Percentiles rank a stretch among this genome's conserved stretches.
Evolutionary conservation across 2,329 filamentous ascomycete genomes (phyloP).

Genomic region (Colletotrichum filicis): DNA sequence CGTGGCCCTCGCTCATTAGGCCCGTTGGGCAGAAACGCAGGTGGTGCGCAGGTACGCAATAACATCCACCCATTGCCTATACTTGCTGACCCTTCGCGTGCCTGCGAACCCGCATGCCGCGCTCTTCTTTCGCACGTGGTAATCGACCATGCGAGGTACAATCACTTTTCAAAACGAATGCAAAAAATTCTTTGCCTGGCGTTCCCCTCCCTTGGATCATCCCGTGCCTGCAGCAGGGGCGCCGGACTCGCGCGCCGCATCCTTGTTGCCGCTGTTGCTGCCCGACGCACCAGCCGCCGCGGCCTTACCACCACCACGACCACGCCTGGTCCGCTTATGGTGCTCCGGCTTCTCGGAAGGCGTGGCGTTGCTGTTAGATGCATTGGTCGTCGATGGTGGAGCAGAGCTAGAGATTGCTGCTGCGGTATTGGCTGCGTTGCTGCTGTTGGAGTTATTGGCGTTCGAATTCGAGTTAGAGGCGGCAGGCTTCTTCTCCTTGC

Average conservation of each 20-base stretch:
- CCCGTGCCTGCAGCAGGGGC: conserved; percentile 28
- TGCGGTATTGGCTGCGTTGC: conserved; percentile 3
- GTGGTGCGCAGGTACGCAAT: neutral
- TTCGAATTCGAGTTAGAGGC: conserved; percentile 22
- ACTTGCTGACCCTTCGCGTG: neutral
- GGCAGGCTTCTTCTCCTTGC: conserved; percentile 69
- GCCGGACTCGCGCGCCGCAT: neutral
- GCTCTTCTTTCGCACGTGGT: neutral
- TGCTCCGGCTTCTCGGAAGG: conserved; percentile 37
- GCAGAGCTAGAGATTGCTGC: conserved; percentile 11
- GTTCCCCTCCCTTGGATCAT: conserved; percentile 3
- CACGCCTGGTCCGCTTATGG: conserved; percentile 40
- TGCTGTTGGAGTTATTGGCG: conserved; percentile 11
- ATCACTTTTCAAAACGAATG: neutral
- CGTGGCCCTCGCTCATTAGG: neutral
- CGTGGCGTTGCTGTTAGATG: conserved; percentile 1
- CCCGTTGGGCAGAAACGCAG: conserved; percentile 10
- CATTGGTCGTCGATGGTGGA: conserved; percentile 2
- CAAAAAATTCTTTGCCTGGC: neutral
- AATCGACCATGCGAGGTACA: neutral
- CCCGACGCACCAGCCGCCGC: conserved; percentile 24
- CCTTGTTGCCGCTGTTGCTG: conserved; percentile 17
- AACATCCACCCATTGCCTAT: neutral
- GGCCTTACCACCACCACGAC: conserved; percentile 38
- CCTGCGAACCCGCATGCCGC: neutral